Conservation (phyloP, 2,329 filamentous ascomycete genomes). For the Huntiella moniliformis region DNA sequence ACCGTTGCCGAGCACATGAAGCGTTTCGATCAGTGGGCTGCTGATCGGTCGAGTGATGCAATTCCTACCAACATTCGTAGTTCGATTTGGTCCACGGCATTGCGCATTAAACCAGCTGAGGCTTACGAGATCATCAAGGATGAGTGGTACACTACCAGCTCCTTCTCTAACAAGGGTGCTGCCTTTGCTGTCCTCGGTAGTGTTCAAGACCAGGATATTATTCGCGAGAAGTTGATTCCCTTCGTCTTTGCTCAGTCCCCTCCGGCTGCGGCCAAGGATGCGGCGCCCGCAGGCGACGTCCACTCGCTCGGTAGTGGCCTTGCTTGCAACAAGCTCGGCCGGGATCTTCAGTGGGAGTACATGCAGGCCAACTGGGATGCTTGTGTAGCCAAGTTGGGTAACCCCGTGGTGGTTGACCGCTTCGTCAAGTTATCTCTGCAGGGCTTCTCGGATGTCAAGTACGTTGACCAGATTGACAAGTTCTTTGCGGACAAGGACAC, state of each 20-base stretch:
- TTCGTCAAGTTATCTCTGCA: conserved; percentile 64
- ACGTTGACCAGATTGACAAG: conserved; percentile 54
- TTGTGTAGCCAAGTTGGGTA: conserved; percentile 53
- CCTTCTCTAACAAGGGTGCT: conserved; percentile 82
- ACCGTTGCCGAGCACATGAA: conserved; percentile 54
- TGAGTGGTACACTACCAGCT: conserved; percentile 65
- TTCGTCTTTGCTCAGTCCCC: conserved; percentile 58
- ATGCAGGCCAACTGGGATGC: conserved; percentile 67
- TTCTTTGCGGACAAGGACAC: conserved; percentile 86
- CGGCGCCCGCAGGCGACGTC: conserved; percentile 73
- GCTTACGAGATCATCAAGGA: conserved; percentile 60
- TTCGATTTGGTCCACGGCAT: conserved; percentile 60
- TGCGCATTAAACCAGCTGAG: conserved; percentile 49
- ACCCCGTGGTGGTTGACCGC: conserved; percentile 76
- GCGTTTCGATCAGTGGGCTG: conserved; percentile 64
- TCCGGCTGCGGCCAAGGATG: conserved; percentile 27
- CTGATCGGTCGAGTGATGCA: conserved; percentile 44
- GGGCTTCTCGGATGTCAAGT: conserved; percentile 54
- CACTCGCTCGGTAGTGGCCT: conserved; percentile 63
- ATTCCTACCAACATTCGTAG: conserved; percentile 68
- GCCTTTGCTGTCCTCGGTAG: conserved; percentile 59
- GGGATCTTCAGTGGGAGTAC: conserved; percentile 66
- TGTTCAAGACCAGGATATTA: conserved; percentile 48
- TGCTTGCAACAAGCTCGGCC: conserved; percentile 51
- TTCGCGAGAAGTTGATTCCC: conserved; percentile 45